phyloP scores from a whole-genome alignment of 2,329 filamentous ascomycete species.

The Trichothecium sympodiale region DNA sequence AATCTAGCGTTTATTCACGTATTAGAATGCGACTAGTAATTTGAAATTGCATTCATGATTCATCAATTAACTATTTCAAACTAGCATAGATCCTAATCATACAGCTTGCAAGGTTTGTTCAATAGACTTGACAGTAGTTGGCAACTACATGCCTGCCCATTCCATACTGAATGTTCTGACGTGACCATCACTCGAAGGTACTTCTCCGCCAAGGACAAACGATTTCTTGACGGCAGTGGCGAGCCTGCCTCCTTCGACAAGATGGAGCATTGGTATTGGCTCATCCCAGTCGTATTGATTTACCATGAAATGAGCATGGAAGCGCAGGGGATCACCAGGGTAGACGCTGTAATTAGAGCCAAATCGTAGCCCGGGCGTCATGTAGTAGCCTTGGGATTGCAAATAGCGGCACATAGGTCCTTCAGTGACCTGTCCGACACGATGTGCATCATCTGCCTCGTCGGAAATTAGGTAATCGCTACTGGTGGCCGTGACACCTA shows the following conservation, averaged over 20 bases:
- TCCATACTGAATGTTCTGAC: slow-evolving; percentile 77
- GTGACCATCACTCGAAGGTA: slow-evolving; percentile 23
- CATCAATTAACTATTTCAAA: too few relatives aligned
- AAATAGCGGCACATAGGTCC: slow-evolving; percentile 67
- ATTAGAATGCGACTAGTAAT: too few relatives aligned
- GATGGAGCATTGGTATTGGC: slow-evolving; percentile 70
- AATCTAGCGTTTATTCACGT: too few relatives aligned
- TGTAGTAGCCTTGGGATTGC: slow-evolving; percentile 69
- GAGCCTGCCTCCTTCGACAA: slow-evolving; percentile 76
- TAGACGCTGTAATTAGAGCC: slow-evolving; percentile 93
- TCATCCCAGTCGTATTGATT: slow-evolving; percentile 82
- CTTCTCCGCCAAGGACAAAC: slow-evolving; percentile 69
- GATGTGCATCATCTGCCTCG: slow-evolving; percentile 6
- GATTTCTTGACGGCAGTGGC: slow-evolving; percentile 96
- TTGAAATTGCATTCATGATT: too few relatives aligned
- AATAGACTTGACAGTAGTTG: too few relatives aligned
- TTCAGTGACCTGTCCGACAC: slow-evolving; percentile 8
- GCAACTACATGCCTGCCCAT: slow-evolving; percentile 76
- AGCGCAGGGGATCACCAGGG: slow-evolving; percentile 86
- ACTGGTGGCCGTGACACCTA: slow-evolving; percentile 23
- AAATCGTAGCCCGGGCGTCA: slow-evolving; percentile 86
- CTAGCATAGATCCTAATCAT: too few relatives aligned
- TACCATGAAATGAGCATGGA: slow-evolving; percentile 88
- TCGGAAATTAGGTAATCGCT: slow-evolving; percentile 18
- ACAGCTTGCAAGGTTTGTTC: too few relatives aligned